Base-by-base conservation (phyloP, 108 stramenopile species). In the Discostella stelligeroides region DNA sequence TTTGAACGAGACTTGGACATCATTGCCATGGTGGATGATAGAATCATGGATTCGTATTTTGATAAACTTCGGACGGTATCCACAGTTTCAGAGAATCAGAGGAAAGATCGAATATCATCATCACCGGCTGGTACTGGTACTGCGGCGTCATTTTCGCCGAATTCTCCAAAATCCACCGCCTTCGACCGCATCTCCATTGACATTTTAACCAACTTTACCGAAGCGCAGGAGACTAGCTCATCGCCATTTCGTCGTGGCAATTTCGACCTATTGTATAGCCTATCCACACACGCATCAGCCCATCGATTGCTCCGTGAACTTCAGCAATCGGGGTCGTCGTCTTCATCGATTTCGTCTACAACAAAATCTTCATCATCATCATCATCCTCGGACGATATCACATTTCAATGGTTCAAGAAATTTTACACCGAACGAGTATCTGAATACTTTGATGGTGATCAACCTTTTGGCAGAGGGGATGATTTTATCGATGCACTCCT, bases 241-340 rank as follows among this genome's bases (percentile, higher is more conserved):
- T 88, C 87, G 13, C 88, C 88, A 15, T 83, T 88, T 17, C 82
- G 93, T 21, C 63, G 76, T 39, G 84, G 87, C 3, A 95, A 90
- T 60, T 92, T 95, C 60, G 93, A 95, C 50, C 63, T 95, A 17
- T 61, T 95, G 6, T 63, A 81, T 41, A 69, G 82, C 12, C 64
- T 95, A 8, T 77, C 82, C 13, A 95, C 90, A 8, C 93, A 92
- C 46, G 90, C 88, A 66, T 65, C 82, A 12, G 71, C 88, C n/a
- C 93, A 95, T 48, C 76, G 87, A 14, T 69, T 94, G 21, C 60
- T 94, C 12, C 72, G 82, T 5, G 53, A 81, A 18, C 57, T 80
- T 4, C 48, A 58, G 49, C 50, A 71, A 6, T 34, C 15, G n/a
- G 66, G 64, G 25, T 24, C 21, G 21, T 24, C 21, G 21, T 24